Conservation (phyloP, 169 alveolate species). For the Plasmodium fragile region DNA sequence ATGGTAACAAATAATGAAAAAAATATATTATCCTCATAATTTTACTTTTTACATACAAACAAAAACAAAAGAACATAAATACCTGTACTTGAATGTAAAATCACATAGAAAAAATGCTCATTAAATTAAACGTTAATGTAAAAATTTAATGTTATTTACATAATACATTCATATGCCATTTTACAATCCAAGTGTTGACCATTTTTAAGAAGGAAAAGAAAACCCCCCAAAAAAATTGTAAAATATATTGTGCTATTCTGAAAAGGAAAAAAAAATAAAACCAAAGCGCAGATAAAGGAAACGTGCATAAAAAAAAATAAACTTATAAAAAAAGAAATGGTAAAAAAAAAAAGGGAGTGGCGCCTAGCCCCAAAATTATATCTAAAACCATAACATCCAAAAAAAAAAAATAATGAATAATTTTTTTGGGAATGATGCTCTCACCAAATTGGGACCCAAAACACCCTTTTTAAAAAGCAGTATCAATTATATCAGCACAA, state of each 20-base stretch:
- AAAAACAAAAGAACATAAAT: not conserved
- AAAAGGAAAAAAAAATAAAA: not conserved
- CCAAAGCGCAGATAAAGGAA: not conserved
- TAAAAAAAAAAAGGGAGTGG: not conserved
- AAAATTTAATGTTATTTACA: not conserved
- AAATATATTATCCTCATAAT: conserved; percentile 8
- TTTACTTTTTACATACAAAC: conserved; percentile 28
- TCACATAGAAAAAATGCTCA: not conserved
- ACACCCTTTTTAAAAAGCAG: not conserved
- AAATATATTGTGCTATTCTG: not conserved
- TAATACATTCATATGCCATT: not conserved
- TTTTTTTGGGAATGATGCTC: not conserved
- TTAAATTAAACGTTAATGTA: not conserved
- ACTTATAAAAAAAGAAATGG: not conserved
- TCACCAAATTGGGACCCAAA: not conserved
- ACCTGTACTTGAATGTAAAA: not conserved
- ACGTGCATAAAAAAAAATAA: not conserved
- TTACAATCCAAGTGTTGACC: conserved; percentile 1
- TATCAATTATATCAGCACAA: not conserved
- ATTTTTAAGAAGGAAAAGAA: not conserved
- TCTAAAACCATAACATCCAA: not conserved
- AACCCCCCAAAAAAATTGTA: not conserved
- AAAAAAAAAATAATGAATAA: not conserved
- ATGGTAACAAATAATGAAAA: not conserved
- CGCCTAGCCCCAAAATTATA: not conserved